Evolutionary conservation across 2,329 filamentous ascomycete genomes (phyloP).

Genomic region (Aureobasidium sp.): DNA sequence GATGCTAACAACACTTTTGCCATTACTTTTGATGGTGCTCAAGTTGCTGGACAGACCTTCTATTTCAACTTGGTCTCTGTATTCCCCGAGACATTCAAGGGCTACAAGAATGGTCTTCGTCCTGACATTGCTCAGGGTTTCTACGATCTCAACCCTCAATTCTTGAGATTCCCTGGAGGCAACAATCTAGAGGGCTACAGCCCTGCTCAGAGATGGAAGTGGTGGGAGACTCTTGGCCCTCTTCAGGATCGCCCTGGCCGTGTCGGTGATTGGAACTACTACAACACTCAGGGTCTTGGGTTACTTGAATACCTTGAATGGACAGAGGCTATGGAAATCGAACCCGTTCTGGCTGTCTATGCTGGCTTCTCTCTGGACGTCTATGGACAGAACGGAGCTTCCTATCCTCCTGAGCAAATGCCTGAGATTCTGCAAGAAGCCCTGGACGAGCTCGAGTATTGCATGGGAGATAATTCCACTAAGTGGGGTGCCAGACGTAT

Average conservation of each 20-base stretch:
- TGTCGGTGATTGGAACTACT: conserved; percentile 48
- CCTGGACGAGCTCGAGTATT: conserved; percentile 56
- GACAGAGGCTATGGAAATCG: conserved; percentile 47
- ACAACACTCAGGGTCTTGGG: conserved; percentile 54
- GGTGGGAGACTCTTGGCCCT: conserved; percentile 47
- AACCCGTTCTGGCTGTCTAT: conserved; percentile 50
- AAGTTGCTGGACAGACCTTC: conserved; percentile 33
- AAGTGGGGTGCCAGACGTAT: conserved; percentile 52
- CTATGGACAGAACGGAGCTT: conserved; percentile 29
- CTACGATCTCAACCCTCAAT: conserved; percentile 36
- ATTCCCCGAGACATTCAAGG: conserved; percentile 49
- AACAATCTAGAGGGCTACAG: conserved; percentile 43
- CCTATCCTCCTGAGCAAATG: conserved; percentile 29
- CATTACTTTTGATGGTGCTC: conserved; percentile 42
- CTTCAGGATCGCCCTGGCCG: conserved; percentile 43
- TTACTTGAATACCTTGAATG: conserved; percentile 56
- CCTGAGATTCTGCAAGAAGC: conserved; percentile 48
- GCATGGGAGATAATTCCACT: conserved; percentile 45
- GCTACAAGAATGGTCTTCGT: conserved; percentile 45
- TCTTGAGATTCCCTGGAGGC: conserved; percentile 46
- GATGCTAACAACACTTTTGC: conserved; percentile 47
- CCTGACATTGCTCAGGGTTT: conserved; percentile 44
- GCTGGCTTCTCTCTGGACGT: conserved; percentile 45
- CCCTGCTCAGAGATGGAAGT: conserved; percentile 38
- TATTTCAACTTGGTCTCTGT: conserved; percentile 48